phyloP scores from a whole-genome alignment of 805 yeast genomes.

The Wickerhamiella allomyrinae region DNA sequence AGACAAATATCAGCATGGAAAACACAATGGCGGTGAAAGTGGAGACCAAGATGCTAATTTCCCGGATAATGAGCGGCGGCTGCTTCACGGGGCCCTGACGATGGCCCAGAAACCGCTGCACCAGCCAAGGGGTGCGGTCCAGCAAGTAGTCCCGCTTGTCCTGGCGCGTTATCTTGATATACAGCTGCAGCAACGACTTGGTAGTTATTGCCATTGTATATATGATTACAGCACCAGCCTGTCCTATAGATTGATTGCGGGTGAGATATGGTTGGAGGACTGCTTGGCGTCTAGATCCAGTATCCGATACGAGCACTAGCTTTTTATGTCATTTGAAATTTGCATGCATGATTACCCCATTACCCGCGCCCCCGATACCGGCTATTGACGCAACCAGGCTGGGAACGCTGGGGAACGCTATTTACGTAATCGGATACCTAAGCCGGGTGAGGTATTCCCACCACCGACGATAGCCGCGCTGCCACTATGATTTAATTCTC shows the following conservation, averaged over 20 bases:
- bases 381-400: neutral
- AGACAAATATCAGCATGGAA: conserved; percentile 16
- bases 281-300: neutral
- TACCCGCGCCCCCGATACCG: neutral
- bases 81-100: conserved; percentile 6
- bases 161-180: neutral
- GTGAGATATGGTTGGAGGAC: neutral
- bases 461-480: too few species aligned
- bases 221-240: neutral
- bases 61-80: conserved; percentile 5
- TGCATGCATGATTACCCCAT: neutral
- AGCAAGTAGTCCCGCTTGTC: neutral
- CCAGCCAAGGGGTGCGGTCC: conserved; percentile 7
- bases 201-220: neutral
- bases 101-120: conserved; percentile 17
- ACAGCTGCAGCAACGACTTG: neutral
- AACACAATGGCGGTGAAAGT: conserved; percentile 22
- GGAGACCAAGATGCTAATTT: conserved; percentile 12
- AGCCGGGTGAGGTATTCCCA: too few species aligned
- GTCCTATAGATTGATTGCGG: too few species aligned
- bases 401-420: too few species aligned
- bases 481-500: too few species aligned
- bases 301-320: neutral
- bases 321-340: neutral
- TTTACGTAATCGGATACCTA: too few species aligned